Percentiles rank a stretch among this genome's conserved stretches.
Evolutionary conservation across 2,329 filamentous ascomycete species (phyloP).

Genomic region (Alternaria atra): DNA sequence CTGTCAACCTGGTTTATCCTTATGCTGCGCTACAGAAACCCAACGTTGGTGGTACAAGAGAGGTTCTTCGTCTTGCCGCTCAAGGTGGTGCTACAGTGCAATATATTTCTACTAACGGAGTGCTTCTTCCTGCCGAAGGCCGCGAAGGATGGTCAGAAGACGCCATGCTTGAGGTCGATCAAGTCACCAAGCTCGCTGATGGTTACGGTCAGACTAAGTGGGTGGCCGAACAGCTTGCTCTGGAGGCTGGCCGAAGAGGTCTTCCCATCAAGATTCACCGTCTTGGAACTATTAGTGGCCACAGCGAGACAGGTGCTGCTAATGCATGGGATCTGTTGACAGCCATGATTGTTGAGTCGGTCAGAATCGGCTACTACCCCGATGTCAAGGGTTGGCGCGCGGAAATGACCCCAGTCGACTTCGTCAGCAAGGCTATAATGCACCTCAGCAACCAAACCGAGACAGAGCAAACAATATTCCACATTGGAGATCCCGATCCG

Average conservation of each 20-base stretch:
- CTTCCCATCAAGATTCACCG: slow-evolving; percentile 76
- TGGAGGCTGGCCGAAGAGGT: slow-evolving; percentile 73
- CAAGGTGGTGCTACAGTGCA: slow-evolving; percentile 75
- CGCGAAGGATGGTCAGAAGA: slow-evolving; percentile 76
- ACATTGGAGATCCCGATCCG: slow-evolving; percentile 77
- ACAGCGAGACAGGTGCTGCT: slow-evolving; percentile 76
- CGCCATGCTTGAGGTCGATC: slow-evolving; percentile 70
- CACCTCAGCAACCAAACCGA: slow-evolving; percentile 72
- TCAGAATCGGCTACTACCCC: slow-evolving; percentile 75
- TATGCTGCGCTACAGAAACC: slow-evolving; percentile 78
- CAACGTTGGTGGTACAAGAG: slow-evolving; percentile 81
- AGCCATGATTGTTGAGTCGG: slow-evolving; percentile 78
- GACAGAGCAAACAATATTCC: slow-evolving; percentile 72
- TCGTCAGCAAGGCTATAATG: slow-evolving; percentile 77
- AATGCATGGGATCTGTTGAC: slow-evolving; percentile 83
- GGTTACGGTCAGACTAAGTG: slow-evolving; percentile 84
- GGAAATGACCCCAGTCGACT: slow-evolving; percentile 87
- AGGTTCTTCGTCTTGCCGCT: slow-evolving; percentile 76
- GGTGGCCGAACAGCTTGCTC: slow-evolving; percentile 79
- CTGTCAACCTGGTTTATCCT: slow-evolving; percentile 77
- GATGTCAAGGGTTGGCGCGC: slow-evolving; percentile 78
- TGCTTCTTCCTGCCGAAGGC: slow-evolving; percentile 70
- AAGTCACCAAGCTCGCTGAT: slow-evolving; percentile 73
- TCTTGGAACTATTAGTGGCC: slow-evolving; percentile 79
- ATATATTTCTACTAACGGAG: slow-evolving; percentile 82